Evolutionary conservation across 2,329 filamentous ascomycete genomes (phyloP), one percentile per base, ranked within the genome.

Genomic region (Aspergillus quadrilineatus): DNA sequence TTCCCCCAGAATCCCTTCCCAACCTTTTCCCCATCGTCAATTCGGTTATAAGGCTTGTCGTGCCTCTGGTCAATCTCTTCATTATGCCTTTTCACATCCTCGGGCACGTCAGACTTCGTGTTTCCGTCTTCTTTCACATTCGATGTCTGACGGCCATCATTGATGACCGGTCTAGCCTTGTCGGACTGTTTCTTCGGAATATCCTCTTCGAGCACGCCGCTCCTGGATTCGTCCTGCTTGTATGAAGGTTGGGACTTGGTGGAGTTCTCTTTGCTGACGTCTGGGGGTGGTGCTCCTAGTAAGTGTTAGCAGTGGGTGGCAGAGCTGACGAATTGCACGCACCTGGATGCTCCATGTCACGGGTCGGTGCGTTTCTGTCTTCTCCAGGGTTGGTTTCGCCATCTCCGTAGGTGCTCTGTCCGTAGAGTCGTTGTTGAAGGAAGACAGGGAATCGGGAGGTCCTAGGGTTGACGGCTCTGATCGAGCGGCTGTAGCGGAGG

Each of bases 71-170:
- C 63, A 51, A 74, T 54, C 2, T 73, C 72, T 26, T 56, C 54
- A 49, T 74, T 75, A 58, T 74, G 72, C 52, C 56, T 50, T 53
- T 66, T 72, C 54, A 74, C 72, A 55, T 74, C 72, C 8, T 69
- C 60, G 0, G 72, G 69, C 1, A 72, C 48, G 61, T 73, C 63
- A 0, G 62, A 49, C 1, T 60, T 57, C 10, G 52, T 36, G 1
- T 68, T 64, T 0, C 72, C 72, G 5, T 69, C 52, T 2, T 55
- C 44, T 41, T 74, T 70, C 7, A 69, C 49, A 37, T 72, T 65
- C 7, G 66, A 65, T 2, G 71, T 70, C 41, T 69, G 63, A 8
- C 58, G 63, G 6, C 66, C 68, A 45, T 68, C 65, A n/a, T 50
- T 61, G 9, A 75, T 61, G 3, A 71, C 73, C 12, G 72, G 71